Evolutionary conservation across 2,329 filamentous ascomycete genomes (phyloP).

Genomic region (Cladobotryum mycophilum): DNA sequence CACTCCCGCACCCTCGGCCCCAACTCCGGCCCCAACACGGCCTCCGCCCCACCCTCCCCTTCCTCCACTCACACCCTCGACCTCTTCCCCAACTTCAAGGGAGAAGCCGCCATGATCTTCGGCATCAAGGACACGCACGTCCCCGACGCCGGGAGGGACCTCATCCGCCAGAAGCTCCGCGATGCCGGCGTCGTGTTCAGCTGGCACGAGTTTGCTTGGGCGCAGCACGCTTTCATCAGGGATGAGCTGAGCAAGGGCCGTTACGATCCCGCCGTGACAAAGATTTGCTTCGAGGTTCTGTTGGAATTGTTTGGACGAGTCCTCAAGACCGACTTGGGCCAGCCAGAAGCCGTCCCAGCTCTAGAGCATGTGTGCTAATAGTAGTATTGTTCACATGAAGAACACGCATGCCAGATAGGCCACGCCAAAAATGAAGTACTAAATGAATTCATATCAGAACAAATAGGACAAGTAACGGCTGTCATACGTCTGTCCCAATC

Average conservation of each 20-base stretch:
- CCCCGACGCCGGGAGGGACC: slow-evolving; percentile 70
- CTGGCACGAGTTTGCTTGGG: slow-evolving; percentile 89
- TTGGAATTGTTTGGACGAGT: slow-evolving; percentile 76
- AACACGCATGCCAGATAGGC: background rate
- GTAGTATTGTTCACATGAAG: background rate
- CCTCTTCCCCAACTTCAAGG: slow-evolving; percentile 59
- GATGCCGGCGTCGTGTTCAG: slow-evolving; percentile 68
- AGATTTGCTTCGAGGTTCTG: slow-evolving; percentile 86
- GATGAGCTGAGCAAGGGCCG: slow-evolving; percentile 91
- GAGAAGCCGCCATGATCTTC: slow-evolving; percentile 80
- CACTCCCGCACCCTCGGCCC: slow-evolving; percentile 72
- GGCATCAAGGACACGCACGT: slow-evolving; percentile 89
- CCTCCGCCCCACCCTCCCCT: slow-evolving; percentile 27
- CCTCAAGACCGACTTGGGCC: slow-evolving; percentile 72
- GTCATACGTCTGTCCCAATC: background rate
- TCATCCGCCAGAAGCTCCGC: slow-evolving; percentile 76
- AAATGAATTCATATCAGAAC: slow-evolving; percentile 8
- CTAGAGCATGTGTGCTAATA: slow-evolving; percentile 68
- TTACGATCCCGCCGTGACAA: slow-evolving; percentile 81
- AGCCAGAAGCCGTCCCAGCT: slow-evolving; percentile 51
- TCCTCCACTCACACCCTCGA: slow-evolving; percentile 47
- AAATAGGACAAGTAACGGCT: background rate
- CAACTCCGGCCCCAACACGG: slow-evolving; percentile 41
- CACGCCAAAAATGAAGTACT: slow-evolving; percentile 13
- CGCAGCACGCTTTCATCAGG: slow-evolving; percentile 89